These are phyloP conservation scores for Melampsora larici-populina DNA, from an alignment of 1,284 basidiomycete species.

Conservation along the genomic window DNA sequence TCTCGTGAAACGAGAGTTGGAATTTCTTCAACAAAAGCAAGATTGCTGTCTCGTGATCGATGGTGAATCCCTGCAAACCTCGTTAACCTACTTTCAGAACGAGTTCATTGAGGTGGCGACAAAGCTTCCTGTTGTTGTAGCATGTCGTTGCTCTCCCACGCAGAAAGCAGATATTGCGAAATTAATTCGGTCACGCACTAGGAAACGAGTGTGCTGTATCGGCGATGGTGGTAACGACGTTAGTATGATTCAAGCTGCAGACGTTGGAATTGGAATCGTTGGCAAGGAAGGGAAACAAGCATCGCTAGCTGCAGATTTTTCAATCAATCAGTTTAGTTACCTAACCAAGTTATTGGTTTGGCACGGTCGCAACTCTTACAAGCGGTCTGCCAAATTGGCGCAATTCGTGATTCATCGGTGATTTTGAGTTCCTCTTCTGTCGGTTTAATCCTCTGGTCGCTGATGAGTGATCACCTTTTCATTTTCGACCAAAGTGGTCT, in stretches of 20 bases:
- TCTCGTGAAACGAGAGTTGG: conserved; percentile 81
- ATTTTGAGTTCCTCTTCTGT: neutral
- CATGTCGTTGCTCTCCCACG: conserved; percentile 95
- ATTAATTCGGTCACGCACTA: conserved; percentile 81
- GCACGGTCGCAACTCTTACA: conserved; percentile 97
- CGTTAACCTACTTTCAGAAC: conserved; percentile 79
- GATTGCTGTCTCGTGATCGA: conserved; percentile 99
- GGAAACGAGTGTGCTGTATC: conserved; percentile 95
- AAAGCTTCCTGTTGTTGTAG: conserved; percentile 91
- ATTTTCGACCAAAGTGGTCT: conserved; percentile 61
- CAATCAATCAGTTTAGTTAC: conserved; percentile 90
- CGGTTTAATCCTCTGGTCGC: neutral
- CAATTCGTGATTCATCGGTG: conserved; percentile 95
- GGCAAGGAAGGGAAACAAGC: conserved; percentile 99
- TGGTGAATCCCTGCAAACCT: conserved; percentile 94
- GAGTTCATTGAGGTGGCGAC: conserved; percentile 96
- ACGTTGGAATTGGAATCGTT: conserved; percentile 93
- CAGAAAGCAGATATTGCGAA: conserved; percentile 97
- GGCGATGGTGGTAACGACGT: conserved; percentile 94
- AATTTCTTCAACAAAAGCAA: conserved; percentile 87
- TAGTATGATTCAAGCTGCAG: conserved; percentile 91
- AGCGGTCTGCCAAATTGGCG: conserved; percentile 91
- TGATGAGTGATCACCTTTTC: neutral
- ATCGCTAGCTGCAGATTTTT: conserved; percentile 95
- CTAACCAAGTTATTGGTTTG: conserved; percentile 92